Evolutionary conservation across 441 rosid genomes (phyloP).

Genomic region (Jatropha podagrica): DNA sequence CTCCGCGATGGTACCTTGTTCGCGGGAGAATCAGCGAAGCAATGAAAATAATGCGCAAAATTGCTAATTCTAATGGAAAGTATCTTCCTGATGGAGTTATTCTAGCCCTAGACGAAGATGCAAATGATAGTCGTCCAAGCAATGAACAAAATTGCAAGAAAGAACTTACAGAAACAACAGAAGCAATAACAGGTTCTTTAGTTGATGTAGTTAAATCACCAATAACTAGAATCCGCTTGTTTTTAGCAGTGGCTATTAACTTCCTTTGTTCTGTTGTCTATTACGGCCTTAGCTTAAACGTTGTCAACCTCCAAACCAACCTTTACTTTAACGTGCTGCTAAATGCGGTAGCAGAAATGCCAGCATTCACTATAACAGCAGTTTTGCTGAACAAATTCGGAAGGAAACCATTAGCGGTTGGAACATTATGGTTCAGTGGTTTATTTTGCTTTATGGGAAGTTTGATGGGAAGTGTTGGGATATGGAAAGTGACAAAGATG

Average conservation of each 20-base stretch:
- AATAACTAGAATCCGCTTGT: slow-evolving; percentile 55
- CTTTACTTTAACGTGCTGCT: slow-evolving; percentile 71
- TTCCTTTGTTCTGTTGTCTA: slow-evolving; percentile 74
- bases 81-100: slow-evolving; percentile 57
- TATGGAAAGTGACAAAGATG: slow-evolving; percentile 65
- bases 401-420: slow-evolving; percentile 75
- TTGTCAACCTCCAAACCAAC: slow-evolving; percentile 83
- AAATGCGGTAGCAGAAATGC: slow-evolving; percentile 84
- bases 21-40: slow-evolving; percentile 68
- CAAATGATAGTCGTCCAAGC: slow-evolving; percentile 14
- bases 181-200: slow-evolving; percentile 51
- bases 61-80: slow-evolving; percentile 59
- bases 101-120: slow-evolving; percentile 68
- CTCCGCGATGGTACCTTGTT: slow-evolving; percentile 91
- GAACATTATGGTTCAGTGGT: slow-evolving; percentile 82
- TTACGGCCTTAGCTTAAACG: slow-evolving; percentile 87
- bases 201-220: slow-evolving; percentile 64
- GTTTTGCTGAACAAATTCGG: slow-evolving; percentile 62
- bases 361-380: slow-evolving; percentile 77
- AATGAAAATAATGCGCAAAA: slow-evolving; percentile 58
- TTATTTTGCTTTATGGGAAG: slow-evolving; percentile 61
- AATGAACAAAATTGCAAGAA: slow-evolving; percentile 14
- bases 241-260: slow-evolving; percentile 57
- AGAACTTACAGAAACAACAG: slow-evolving; percentile 31
- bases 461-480: slow-evolving; percentile 37